Evolutionary conservation across 2,329 filamentous ascomycete genomes (phyloP).

Genomic region (Penicillium palitans): DNA sequence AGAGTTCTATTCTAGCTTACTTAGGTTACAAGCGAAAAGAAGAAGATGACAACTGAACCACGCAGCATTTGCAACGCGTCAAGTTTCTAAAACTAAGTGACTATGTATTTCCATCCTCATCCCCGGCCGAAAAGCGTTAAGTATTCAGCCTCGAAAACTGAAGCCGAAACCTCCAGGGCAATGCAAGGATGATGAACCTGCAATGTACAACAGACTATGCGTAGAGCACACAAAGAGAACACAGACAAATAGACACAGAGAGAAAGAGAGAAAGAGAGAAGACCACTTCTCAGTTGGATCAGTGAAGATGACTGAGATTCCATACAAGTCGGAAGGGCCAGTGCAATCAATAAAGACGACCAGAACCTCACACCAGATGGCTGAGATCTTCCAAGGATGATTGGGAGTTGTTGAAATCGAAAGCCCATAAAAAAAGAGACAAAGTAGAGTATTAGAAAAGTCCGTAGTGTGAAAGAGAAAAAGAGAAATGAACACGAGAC

Average conservation of each 20-base stretch:
- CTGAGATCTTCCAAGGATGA: not conserved
- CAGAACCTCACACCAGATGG: conserved; percentile 17
- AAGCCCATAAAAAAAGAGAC: not conserved
- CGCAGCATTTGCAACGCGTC: not conserved
- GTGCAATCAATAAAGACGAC: conserved; percentile 43
- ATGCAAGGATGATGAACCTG: conserved; percentile 4
- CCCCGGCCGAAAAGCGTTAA: conserved; percentile 1
- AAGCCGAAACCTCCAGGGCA: not conserved
- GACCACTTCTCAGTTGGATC: conserved; percentile 31
- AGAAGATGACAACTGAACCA: not conserved
- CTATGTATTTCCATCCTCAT: conserved; percentile 8
- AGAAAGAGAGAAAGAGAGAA: conserved; percentile 6
- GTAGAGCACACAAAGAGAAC: conserved; percentile 1
- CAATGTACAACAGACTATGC: conserved; percentile 12
- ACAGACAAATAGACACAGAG: conserved; percentile 2
- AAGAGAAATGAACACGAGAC: not conserved
- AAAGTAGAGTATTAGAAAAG: conserved; percentile 14
- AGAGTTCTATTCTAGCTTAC: too few species aligned
- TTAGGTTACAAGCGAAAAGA: not conserved
- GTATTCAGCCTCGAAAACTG: not conserved
- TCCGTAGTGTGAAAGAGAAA: conserved; percentile 1
- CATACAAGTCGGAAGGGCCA: conserved; percentile 15
- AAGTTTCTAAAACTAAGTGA: not conserved
- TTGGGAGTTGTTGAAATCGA: conserved; percentile 5
- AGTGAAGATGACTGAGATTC: conserved; percentile 33